Evolutionary conservation across 2,329 filamentous ascomycete genomes (phyloP), one percentile per base, ranked within the genome.

Genomic region (Sporothrix brasiliensis): DNA sequence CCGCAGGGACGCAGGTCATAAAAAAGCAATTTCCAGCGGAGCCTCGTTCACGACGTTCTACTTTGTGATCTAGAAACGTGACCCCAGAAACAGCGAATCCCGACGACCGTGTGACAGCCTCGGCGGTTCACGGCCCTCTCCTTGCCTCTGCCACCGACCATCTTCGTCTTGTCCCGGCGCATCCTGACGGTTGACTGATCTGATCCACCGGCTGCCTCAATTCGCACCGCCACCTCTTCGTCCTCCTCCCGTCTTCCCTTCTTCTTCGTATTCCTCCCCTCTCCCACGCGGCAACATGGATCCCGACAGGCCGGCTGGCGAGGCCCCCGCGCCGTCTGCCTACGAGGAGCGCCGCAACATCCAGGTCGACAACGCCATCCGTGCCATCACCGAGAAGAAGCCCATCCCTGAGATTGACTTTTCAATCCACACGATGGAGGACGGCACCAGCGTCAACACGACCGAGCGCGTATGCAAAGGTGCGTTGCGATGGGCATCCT

Each of bases 381-480:
- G 92, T 80, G 95, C 95, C 72, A 93, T 99, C 78, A 89, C 90
- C 80, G 89, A 97, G 77, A 98, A 98, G 90, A 94, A 92, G 85
- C 94, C 94, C 69, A 87, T 96, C 67, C 95, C 95, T 71, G 94
- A 98, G 86, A 98, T 99, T 78, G 95, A 99, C 84, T 99, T 99
- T 81, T 96, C 93, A 70, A 89, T 99, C 78, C 95, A 99, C 82
- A 95, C 92, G 73, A 97, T 98, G 94, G 95, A 99, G 81, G 95
- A 99, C 85, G 93, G 92, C 78, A 90, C 88, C 69, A 93, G 97
- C 83, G 95, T 99, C 79, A 98, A 88, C 88, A 99, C 95, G 73
- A 83, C 91, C 79, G 95, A 99, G 83, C 89, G 95, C 80, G 95
- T 99, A 73, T 97, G 94, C 87, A 99, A 98, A 93, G 95, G 95